Base-by-base conservation (phyloP, 805 yeast species). In the Saturnispora serradocipensis region DNA sequence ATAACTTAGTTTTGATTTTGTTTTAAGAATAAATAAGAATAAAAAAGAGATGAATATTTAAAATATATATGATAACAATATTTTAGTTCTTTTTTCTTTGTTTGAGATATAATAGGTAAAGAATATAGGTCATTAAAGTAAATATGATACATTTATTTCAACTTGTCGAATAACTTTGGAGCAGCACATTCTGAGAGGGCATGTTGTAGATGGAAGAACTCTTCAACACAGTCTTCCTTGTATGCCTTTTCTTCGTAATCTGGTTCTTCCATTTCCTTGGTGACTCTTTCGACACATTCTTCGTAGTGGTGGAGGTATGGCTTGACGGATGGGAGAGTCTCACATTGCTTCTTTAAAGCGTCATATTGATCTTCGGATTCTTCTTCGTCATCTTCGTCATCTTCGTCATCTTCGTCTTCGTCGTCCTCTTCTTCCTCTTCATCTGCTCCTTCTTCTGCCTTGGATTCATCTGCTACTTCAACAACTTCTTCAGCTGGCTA, bases 211-310 rank as follows among this genome's bases (percentile, higher is more conserved):
- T 93, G 98, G 88, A 91, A 91, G 71, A 86, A 91, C 73, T 91
- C 99, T 73, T 91, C 98, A 56, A 91, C 85, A 78, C 99, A 91
- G 73, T 91, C 97, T 76, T 91, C 99, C 74, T 91, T 91, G 77
- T 88, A 77, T 10, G 76, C 82, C 63, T 78, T 79, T 53, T 85
- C 83, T 28, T 72, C 96, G 68, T 91, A 90, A 61, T 75, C 95
- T 60, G 79, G 85, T 66, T 87, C 90, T 73, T 89, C 88, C 75
- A 76, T 78, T 62, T 82, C 95, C 69, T 83, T 80, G 58, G 93
- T 82, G 58, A 91, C 98, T 76, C 97, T 88, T 73, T 87, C 97
- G 54, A 82, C 82, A 79, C 99, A 91, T 72, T 90, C 97, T 57
- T 86, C 82, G 73, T 84, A 89, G 73, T 90, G 97, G 73, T 90